Conservation (phyloP, 2,329 filamentous ascomycete genomes). For the Diaporthe batatas region DNA sequence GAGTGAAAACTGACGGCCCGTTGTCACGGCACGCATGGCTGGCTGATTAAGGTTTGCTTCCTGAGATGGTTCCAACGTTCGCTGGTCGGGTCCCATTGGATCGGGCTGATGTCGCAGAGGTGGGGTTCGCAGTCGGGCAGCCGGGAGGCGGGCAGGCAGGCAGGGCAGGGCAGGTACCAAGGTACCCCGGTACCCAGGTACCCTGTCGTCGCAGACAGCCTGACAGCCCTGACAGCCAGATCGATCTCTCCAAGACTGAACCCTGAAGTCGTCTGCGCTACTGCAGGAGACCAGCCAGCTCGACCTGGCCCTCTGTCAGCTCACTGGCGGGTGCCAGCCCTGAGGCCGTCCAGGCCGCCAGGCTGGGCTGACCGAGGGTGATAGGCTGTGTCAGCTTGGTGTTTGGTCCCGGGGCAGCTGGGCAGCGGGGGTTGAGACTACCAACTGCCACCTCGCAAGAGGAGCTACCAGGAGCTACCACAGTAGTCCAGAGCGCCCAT, state of each 20-base stretch:
- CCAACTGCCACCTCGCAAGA: too few relatives aligned
- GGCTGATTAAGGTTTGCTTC: slow-evolving; percentile 29
- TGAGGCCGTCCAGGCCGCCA: slow-evolving; percentile 43
- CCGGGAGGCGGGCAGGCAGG: slow-evolving; percentile 16
- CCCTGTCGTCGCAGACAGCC: background rate
- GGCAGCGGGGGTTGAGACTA: background rate
- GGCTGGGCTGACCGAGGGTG: slow-evolving; percentile 38
- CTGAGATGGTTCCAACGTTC: slow-evolving; percentile 17
- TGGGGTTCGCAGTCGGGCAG: slow-evolving; percentile 17
- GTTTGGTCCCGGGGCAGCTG: background rate
- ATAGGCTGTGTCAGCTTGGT: slow-evolving; percentile 16
- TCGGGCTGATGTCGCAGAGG: slow-evolving; percentile 22
- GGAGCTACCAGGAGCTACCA: background rate
- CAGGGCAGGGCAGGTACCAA: background rate
- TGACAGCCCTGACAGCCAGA: background rate
- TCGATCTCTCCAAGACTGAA: slow-evolving; percentile 29
- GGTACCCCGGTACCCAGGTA: background rate
- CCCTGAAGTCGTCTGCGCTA: slow-evolving; percentile 17
- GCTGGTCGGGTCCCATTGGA: slow-evolving; percentile 27
- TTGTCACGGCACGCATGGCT: slow-evolving; percentile 13
- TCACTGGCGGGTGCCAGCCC: slow-evolving; percentile 48
- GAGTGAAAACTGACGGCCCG: background rate
- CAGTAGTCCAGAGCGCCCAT: background rate
- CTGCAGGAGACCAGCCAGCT: slow-evolving; percentile 39
- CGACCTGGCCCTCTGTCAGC: slow-evolving; percentile 40